Conservation (phyloP, 176 grass and related monocot genomes). For the Triticum dicoccoides region DNA sequence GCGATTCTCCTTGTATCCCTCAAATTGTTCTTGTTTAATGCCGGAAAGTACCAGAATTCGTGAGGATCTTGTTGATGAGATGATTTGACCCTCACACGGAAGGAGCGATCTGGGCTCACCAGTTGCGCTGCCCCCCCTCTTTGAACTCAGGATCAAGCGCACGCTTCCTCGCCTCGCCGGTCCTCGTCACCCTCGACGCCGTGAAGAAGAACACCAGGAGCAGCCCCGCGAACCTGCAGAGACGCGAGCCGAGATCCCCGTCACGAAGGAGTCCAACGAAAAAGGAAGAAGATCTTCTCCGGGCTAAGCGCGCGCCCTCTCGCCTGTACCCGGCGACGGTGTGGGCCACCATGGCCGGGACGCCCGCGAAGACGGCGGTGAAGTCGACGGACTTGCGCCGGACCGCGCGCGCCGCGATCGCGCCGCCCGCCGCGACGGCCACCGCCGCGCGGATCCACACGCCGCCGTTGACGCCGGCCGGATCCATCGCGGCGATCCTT, state of each 20-base stretch:
- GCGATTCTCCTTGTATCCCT: too few relatives aligned
- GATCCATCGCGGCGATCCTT: constrained; percentile 31
- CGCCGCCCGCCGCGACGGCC: constrained; percentile 45
- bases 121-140: constrained; percentile 83
- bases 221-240: constrained; percentile 70
- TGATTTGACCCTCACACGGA: neutral
- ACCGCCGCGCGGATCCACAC: constrained; percentile 47
- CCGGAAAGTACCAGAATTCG: too few relatives aligned
- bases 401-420: constrained; percentile 64
- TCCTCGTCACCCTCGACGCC: constrained; percentile 76
- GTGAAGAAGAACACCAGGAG: constrained; percentile 97
- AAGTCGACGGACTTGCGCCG: constrained; percentile 80
- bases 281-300: neutral
- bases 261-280: neutral
- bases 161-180: constrained; percentile 76
- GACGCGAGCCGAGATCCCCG: constrained; percentile 19
- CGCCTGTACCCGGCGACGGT: constrained; percentile 85
- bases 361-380: constrained; percentile 68
- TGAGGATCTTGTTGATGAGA: too few relatives aligned
- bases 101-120: constrained; percentile 44
- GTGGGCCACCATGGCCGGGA: constrained; percentile 80
- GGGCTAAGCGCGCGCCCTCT: neutral
- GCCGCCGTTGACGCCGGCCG: neutral
- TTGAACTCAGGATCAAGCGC: constrained; percentile 84
- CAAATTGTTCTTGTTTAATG: too few relatives aligned